Conservation (phyloP, 2,329 filamentous ascomycete genomes). For the Canariomyces notabilis region DNA sequence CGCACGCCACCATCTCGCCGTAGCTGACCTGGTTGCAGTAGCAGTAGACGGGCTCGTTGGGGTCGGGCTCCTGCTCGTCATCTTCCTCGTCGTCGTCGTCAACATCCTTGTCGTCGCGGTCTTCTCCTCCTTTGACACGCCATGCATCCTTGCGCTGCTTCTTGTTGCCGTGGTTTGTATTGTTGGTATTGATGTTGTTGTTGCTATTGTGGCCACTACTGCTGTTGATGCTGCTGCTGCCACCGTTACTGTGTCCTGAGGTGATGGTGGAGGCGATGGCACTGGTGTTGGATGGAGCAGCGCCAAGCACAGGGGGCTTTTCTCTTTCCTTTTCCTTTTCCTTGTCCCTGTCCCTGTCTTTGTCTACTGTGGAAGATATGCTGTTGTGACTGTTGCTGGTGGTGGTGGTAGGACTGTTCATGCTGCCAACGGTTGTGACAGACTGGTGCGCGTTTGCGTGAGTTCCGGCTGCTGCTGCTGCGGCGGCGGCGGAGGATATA, state of each 20-base stretch:
- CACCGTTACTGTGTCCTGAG: conserved; percentile 10
- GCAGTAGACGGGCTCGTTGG: conserved; percentile 70
- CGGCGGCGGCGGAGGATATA: conserved; percentile 34
- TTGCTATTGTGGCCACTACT: conserved; percentile 15
- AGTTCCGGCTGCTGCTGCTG: conserved; percentile 23
- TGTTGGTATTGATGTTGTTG: conserved; percentile 14
- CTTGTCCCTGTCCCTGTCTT: too few species aligned
- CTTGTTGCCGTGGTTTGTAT: too few species aligned
- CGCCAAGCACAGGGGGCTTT: too few species aligned
- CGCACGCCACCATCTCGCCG: conserved; percentile 80
- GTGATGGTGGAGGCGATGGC: neutral
- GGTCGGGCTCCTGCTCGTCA: conserved; percentile 58
- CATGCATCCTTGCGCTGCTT: too few species aligned
- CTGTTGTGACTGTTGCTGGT: too few species aligned
- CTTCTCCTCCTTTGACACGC: conserved; percentile 5
- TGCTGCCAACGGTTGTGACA: neutral
- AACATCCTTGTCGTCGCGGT: conserved; percentile 12
- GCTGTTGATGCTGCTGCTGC: conserved; percentile 23
- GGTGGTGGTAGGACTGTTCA: neutral
- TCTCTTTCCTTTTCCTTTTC: conserved; percentile 7
- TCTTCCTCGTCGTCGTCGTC: conserved; percentile 34
- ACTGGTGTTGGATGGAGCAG: neutral
- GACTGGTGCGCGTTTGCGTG: neutral
- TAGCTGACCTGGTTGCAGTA: conserved; percentile 78
- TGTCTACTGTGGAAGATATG: too few species aligned